Evolutionary conservation across 768 basidiomycete genomes (phyloP).

Genomic region (Agaricus blazei): DNA sequence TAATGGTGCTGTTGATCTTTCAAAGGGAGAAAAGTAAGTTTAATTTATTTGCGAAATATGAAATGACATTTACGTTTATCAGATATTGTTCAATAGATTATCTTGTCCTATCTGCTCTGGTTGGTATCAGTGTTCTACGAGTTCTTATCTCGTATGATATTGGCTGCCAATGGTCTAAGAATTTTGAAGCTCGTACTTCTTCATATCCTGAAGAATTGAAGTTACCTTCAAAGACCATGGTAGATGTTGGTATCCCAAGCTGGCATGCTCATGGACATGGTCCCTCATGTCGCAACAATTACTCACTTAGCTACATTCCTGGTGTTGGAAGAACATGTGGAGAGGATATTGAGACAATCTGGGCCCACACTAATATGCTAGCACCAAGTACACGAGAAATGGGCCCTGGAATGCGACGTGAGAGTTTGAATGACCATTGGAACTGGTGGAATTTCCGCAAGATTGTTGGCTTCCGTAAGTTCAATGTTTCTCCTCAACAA

Average conservation of each 20-base stretch:
- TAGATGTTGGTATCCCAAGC: constrained; percentile 16
- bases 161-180: too few species aligned
- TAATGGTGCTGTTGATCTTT: constrained; percentile 22
- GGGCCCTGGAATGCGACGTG: constrained; percentile 25
- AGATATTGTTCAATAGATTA: too few species aligned
- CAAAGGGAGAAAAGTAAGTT: constrained; percentile 26
- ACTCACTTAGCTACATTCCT: constrained; percentile 17
- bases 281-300: constrained; percentile 16
- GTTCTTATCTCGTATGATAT: too few species aligned
- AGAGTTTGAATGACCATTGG: constrained; percentile 23
- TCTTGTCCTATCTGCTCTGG: too few species aligned
- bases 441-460: constrained; percentile 24
- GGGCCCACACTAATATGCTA: constrained; percentile 22
- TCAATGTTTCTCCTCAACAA: background rate
- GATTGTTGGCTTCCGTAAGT: constrained; percentile 13
- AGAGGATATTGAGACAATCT: constrained; percentile 26
- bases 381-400: constrained; percentile 29
- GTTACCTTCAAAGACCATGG: background rate
- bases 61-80: too few species aligned
- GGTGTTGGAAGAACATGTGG: constrained; percentile 28
- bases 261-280: constrained; percentile 25
- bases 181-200: background rate
- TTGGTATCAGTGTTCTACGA: too few species aligned
- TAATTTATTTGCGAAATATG: background rate
- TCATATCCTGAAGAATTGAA: constrained; percentile 11